A percentile compares a stretch with the other conserved stretches of the same genome.
phyloP scores from a whole-genome alignment of 129 eudicot genomes.

The Ambrosia trifida region DNA sequence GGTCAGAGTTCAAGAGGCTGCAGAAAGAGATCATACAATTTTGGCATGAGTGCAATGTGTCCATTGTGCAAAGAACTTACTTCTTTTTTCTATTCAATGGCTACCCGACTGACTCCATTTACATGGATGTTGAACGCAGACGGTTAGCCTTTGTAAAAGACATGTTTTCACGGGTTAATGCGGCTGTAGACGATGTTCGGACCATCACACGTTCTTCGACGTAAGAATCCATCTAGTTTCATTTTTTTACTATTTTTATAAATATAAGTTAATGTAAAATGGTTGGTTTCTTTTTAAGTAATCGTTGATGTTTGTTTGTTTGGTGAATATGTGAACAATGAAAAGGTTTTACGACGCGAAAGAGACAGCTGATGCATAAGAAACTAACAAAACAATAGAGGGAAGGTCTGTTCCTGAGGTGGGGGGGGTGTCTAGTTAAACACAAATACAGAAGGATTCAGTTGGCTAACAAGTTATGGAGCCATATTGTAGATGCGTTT shows the following conservation, averaged over 20 bases:
- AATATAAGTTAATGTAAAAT: too few species aligned
- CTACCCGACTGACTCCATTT: conserved; percentile 75
- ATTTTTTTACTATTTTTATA: background rate
- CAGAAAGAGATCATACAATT: conserved; percentile 72
- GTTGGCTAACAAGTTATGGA: conserved; percentile 62
- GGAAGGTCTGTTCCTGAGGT: conserved; percentile 59
- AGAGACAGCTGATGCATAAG: conserved; percentile 76
- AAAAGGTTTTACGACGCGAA: conserved; percentile 62
- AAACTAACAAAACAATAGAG: conserved; percentile 70
- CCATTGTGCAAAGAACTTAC: conserved; percentile 81
- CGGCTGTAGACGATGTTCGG: conserved; percentile 55
- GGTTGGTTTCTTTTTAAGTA: too few species aligned
- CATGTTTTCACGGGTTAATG: conserved; percentile 55
- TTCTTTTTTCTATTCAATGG: conserved; percentile 81
- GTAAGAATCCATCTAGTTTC: conserved; percentile 34
- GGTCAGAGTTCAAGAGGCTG: conserved; percentile 62
- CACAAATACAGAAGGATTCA: conserved; percentile 68
- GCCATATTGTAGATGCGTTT: conserved; percentile 30
- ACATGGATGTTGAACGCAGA: conserved; percentile 86
- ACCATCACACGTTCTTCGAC: conserved; percentile 61
- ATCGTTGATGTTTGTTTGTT: background rate
- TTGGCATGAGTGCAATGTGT: conserved; percentile 81
- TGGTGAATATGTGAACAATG: conserved; percentile 40
- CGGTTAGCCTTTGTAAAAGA: conserved; percentile 69
- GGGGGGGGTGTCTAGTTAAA: conserved; percentile 76